Evolutionary conservation across 2,329 filamentous ascomycete species (phyloP).

Genomic region (Lasiodiplodia sp.): DNA sequence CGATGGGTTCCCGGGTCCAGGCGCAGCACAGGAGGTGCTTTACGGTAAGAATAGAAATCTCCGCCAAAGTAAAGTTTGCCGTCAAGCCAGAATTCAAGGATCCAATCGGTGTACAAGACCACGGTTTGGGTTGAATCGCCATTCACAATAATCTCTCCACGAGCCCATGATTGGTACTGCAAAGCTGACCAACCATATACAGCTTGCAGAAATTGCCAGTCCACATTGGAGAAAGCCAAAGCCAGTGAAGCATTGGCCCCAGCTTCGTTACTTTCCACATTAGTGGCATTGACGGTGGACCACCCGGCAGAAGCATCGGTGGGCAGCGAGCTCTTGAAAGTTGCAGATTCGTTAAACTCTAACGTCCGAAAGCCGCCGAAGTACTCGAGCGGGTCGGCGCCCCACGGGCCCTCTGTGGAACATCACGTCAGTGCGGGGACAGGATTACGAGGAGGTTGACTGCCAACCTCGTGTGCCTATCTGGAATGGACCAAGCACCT

Average conservation of each 20-base stretch:
- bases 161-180: constrained; percentile 66
- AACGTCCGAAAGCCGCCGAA: constrained; percentile 61
- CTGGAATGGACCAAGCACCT: constrained; percentile 64
- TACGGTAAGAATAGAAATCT: constrained; percentile 62
- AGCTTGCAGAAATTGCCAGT: constrained; percentile 61
- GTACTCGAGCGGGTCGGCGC: constrained; percentile 63
- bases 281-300: constrained; percentile 49
- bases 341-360: constrained; percentile 49
- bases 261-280: constrained; percentile 33
- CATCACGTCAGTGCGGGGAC: constrained; percentile 14
- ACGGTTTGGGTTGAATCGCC: constrained; percentile 46
- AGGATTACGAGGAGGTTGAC: constrained; percentile 28
- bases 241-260: constrained; percentile 50
- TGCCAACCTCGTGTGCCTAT: constrained; percentile 64
- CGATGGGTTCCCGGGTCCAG: constrained; percentile 59
- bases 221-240: constrained; percentile 58
- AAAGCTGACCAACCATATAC: constrained; percentile 67
- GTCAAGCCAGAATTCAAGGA: constrained; percentile 63
- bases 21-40: constrained; percentile 58
- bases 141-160: constrained; percentile 56
- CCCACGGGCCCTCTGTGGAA: constrained; percentile 62
- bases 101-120: constrained; percentile 55
- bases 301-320: constrained; percentile 60
- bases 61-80: constrained; percentile 62
- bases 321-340: constrained; percentile 60